Evolutionary conservation across 768 basidiomycete species (phyloP).

Genomic region (Vishniacozyma victoriae): DNA sequence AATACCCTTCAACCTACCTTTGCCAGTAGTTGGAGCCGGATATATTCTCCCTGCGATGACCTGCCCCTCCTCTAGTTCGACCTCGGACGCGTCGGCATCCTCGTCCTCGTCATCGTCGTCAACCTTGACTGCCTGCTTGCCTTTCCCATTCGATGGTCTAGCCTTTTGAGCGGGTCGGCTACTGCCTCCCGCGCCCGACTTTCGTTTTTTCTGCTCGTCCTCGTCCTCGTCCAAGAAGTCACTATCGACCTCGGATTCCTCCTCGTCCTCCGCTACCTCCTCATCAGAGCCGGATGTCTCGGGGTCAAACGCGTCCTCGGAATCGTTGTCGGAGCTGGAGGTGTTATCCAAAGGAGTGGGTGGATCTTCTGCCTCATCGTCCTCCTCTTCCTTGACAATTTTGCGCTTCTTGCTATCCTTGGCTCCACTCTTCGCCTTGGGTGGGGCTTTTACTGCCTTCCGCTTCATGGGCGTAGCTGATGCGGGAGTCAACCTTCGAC

Average conservation of each 20-base stretch:
- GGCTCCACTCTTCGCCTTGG: too few species aligned
- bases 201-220: neutral
- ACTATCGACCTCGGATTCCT: conserved; percentile 19
- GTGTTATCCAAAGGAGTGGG: too few species aligned
- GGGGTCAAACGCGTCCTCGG: conserved; percentile 30
- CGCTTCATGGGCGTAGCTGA: too few species aligned
- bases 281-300: conserved; percentile 21
- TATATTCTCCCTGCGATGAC: conserved; percentile 58
- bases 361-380: too few species aligned
- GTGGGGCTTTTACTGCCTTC: too few species aligned
- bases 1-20: conserved; percentile 52
- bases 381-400: too few species aligned
- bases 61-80: conserved; percentile 45
- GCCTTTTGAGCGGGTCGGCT: conserved; percentile 7
- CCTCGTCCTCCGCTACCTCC: conserved; percentile 16
- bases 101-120: conserved; percentile 13
- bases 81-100: conserved; percentile 25
- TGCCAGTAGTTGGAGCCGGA: conserved; percentile 74
- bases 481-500: too few species aligned
- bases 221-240: conserved; percentile 28
- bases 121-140: conserved; percentile 7
- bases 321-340: too few species aligned
- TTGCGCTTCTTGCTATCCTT: too few species aligned
- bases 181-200: neutral
- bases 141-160: conserved; percentile 1